These are phyloP conservation scores for Candida buenavistaensis DNA, from an alignment of 1,139 yeast genomes.

Conservation along the genomic window DNA sequence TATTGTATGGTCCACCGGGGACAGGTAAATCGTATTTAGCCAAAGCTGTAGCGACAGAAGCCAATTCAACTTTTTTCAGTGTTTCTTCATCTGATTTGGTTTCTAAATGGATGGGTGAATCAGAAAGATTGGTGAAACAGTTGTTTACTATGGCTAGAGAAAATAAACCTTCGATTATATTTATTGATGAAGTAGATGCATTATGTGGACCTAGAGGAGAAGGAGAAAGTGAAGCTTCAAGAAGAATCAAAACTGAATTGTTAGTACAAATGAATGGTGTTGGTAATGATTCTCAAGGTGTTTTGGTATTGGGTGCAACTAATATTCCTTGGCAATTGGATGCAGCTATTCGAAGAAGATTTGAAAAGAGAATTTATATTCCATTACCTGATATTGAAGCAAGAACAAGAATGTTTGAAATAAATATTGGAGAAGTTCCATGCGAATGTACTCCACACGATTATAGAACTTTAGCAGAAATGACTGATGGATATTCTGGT, in stretches of 20 bases:
- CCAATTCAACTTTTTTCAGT: slow-evolving; percentile 93
- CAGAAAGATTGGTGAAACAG: slow-evolving; percentile 92
- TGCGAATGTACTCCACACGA: slow-evolving; percentile 76
- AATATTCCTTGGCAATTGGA: slow-evolving; percentile 99
- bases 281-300: slow-evolving; percentile 92
- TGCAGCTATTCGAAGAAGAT: slow-evolving; percentile 95
- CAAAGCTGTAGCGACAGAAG: slow-evolving; percentile 98
- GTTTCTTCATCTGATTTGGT: slow-evolving; percentile 94
- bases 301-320: slow-evolving; percentile 94
- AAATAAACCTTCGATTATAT: slow-evolving; percentile 90
- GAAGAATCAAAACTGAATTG: slow-evolving; percentile 94
- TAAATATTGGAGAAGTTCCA: slow-evolving; percentile 89
- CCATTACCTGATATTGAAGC: slow-evolving; percentile 93
- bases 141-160: slow-evolving; percentile 95
- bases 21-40: slow-evolving; percentile 97
- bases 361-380: slow-evolving; percentile 92
- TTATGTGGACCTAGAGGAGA: slow-evolving; percentile 98
- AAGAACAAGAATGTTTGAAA: slow-evolving; percentile 88
- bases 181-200: slow-evolving; percentile 98
- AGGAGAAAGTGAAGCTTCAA: slow-evolving; percentile 94
- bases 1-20: slow-evolving; percentile 97
- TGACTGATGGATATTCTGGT: slow-evolving; percentile 98
- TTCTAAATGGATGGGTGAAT: slow-evolving; percentile 99
- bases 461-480: slow-evolving; percentile 74
- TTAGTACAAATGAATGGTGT: slow-evolving; percentile 99